Base-by-base conservation (phyloP, 768 basidiomycete genomes). In the Lyophyllum shimeji region DNA sequence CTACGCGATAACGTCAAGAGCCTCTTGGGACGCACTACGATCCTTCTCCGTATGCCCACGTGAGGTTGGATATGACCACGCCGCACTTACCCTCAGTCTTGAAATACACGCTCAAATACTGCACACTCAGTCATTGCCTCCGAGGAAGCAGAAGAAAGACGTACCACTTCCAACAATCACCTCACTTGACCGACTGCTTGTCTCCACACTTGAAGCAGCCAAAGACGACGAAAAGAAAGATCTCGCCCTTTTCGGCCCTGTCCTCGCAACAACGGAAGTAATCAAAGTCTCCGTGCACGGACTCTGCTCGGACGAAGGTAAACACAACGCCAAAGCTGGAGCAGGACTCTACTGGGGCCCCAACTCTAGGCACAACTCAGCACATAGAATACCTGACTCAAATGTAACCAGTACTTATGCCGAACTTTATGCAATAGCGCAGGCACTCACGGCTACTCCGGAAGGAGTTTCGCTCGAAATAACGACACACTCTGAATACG, bases 321-420 rank as follows among this genome's bases (percentile, higher is more conserved):
- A 5, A 13, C 21, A 17, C 0, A 13, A 43, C n/a, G 57, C 47
- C 7, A 1, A 13, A 12, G 57, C 57, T 27, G 57, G 57, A 0
- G 46, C 40, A 50, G 52, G 57, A 0, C 29, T 53, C 31, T 58
- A 50, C 25, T 58, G 45, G 46, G 57, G 56, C 9, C 21, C 33
- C 8, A 27, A 29, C 2, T 34, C 29, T 17, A 13, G 7, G 3
- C 17, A 20, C 12, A 56, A 58, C 17, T 15, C 37, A 17, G 18
- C 46, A 0, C 4, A 25, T 15, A 31, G 57, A 29, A 48, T 58
- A 0, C 52, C 57, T 12, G 43, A 46, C 29, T 20, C 43, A n/a
- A n/a, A n/a, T 3, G 20, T 62, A 31, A 59, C 60, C 1, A 63
- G 59, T 39, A 63, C 57, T 43, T 27, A 60, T 6, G 61, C 48